A percentile compares a stretch with the other conserved stretches of the same genome.
Conservation (phyloP, 2,329 filamentous ascomycete species). For the Colletotrichum camelliae region DNA sequence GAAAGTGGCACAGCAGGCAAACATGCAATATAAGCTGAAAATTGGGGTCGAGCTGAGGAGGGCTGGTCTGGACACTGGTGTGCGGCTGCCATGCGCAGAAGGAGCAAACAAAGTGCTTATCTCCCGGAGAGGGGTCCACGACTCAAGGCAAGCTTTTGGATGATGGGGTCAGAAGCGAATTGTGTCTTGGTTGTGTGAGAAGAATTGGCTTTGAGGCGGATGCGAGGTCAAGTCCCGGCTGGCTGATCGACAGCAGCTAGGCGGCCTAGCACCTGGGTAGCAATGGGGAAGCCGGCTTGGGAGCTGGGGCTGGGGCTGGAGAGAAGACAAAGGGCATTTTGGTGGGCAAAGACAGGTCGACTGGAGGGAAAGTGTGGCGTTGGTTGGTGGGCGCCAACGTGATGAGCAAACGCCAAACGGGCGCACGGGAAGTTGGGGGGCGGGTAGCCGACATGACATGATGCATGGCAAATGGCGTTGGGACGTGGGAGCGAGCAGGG, state of each 20-base stretch:
- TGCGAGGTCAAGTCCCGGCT: background rate
- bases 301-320: background rate
- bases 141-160: background rate
- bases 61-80: background rate
- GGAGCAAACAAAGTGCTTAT: background rate
- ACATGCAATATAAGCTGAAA: background rate
- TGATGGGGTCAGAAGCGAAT: background rate
- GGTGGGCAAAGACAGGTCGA: background rate
- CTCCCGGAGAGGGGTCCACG: background rate
- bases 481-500: background rate
- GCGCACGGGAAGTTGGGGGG: slow-evolving; percentile 14
- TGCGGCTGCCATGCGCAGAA: background rate
- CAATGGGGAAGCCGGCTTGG: background rate
- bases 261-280: background rate
- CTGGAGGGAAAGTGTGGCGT: slow-evolving; percentile 1
- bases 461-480: background rate
- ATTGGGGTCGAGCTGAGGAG: background rate
- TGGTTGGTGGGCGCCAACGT: slow-evolving; percentile 9
- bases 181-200: background rate
- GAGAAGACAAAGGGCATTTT: background rate
- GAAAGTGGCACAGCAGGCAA: background rate
- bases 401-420: slow-evolving; percentile 7
- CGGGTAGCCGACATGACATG: slow-evolving; percentile 7
- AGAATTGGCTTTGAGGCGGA: background rate
- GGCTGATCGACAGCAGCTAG: background rate